These are phyloP conservation scores for Exophiala xenobiotica DNA, from an alignment of 2,329 filamentous ascomycete genomes.

Conservation along the genomic window DNA sequence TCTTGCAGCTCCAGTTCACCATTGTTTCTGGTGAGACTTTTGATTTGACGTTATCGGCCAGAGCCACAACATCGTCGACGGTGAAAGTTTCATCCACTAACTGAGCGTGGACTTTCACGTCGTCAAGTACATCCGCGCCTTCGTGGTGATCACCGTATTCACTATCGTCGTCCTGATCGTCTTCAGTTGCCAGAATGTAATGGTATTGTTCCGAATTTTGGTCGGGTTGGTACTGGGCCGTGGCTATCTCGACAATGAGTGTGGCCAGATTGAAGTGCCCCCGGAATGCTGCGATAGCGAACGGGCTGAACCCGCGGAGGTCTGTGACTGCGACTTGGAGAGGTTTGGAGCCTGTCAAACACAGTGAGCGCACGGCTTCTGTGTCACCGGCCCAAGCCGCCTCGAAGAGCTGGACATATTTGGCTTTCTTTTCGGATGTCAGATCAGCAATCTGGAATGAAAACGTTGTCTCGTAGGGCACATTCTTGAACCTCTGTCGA, in stretches of 20 bases:
- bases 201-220: constrained; percentile 51
- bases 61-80: constrained; percentile 70
- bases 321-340: constrained; percentile 65
- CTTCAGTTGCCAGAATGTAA: constrained; percentile 40
- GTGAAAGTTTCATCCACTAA: constrained; percentile 68
- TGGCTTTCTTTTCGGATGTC: constrained; percentile 55
- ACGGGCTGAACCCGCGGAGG: constrained; percentile 54
- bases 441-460: constrained; percentile 51
- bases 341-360: constrained; percentile 61
- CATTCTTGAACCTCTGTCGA: constrained; percentile 10
- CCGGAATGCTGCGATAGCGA: constrained; percentile 66
- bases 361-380: constrained; percentile 63
- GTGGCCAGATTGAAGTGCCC: constrained; percentile 65
- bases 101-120: constrained; percentile 44
- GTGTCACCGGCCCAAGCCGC: constrained; percentile 72
- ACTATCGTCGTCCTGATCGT: constrained; percentile 37
- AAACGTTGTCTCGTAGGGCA: constrained; percentile 52
- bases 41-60: constrained; percentile 68
- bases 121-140: constrained; percentile 38
- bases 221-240: constrained; percentile 64
- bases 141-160: constrained; percentile 35
- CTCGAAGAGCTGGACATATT: constrained; percentile 61
- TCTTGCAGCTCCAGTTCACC: constrained; percentile 45
- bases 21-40: constrained; percentile 55
- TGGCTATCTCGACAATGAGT: constrained; percentile 67